Conservation (phyloP, 2,329 filamentous ascomycete species). For the Trichoderma guizhouense region DNA sequence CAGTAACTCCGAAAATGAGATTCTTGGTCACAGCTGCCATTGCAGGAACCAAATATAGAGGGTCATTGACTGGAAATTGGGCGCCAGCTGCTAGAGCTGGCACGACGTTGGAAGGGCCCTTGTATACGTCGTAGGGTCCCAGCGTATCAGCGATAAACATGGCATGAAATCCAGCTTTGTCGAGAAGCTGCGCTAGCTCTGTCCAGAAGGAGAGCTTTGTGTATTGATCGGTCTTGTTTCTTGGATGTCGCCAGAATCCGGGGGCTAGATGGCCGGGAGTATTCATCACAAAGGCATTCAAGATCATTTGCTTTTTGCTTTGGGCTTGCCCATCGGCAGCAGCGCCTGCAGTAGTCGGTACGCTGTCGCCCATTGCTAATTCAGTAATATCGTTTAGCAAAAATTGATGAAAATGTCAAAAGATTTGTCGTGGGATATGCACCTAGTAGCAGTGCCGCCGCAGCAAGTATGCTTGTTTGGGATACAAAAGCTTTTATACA, state of each 20-base stretch:
- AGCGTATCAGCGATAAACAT: conserved; percentile 66
- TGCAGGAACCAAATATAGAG: conserved; percentile 55
- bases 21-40: conserved; percentile 67
- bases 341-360: background rate
- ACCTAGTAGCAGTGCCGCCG: background rate
- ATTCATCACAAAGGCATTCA: conserved; percentile 17
- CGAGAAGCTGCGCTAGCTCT: conserved; percentile 59
- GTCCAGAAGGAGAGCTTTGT: conserved; percentile 62
- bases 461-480: background rate
- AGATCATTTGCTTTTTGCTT: conserved; percentile 16
- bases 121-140: conserved; percentile 61
- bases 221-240: conserved; percentile 49
- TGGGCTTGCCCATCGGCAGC: background rate
- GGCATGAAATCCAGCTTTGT: conserved; percentile 60
- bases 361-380: background rate
- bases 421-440: background rate
- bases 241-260: conserved; percentile 10
- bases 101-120: conserved; percentile 52
- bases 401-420: background rate
- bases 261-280: conserved; percentile 13
- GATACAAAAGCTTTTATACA: background rate
- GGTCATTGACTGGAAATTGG: conserved; percentile 64
- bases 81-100: conserved; percentile 56
- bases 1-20: conserved; percentile 60
- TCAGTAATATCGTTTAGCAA: background rate